These are phyloP conservation scores for Globisporangium heterothallicum DNA, from an alignment of 352 stramenopile genomes.

Conservation along the genomic window DNA sequence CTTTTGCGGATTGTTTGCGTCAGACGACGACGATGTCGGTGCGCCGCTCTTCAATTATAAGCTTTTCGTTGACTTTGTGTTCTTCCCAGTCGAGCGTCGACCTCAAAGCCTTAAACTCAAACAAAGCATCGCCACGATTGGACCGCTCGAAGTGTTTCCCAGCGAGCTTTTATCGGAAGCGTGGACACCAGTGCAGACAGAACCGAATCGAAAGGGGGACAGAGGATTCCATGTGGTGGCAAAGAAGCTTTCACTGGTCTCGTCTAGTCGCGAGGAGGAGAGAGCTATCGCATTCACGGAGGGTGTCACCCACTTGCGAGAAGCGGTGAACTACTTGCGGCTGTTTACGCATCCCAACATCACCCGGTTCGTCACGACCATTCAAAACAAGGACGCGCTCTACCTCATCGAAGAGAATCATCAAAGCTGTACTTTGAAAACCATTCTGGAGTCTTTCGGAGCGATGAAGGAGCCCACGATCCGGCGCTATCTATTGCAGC, in stretches of 20 bases:
- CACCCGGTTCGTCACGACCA: constrained; percentile 27
- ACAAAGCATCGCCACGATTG: background rate
- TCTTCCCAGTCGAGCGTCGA: constrained; percentile 34
- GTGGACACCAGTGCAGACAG: background rate
- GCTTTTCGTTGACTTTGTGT: constrained; percentile 48
- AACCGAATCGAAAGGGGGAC: background rate
- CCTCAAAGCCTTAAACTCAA: constrained; percentile 8
- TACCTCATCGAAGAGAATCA: constrained; percentile 32
- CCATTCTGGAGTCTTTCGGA: constrained; percentile 63
- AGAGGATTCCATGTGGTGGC: constrained; percentile 2
- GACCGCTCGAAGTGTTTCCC: background rate
- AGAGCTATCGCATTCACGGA: constrained; percentile 1
- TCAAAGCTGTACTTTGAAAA: constrained; percentile 42
- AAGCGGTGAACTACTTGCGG: constrained; percentile 31
- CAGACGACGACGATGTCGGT: constrained; percentile 12
- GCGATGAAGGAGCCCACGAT: constrained; percentile 71
- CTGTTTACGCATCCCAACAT: constrained; percentile 44
- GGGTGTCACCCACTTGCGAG: constrained; percentile 16
- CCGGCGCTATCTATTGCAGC: constrained; percentile 54
- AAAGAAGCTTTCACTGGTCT: constrained; percentile 7
- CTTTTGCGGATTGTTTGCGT: constrained; percentile 33
- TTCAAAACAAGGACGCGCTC: constrained; percentile 25
- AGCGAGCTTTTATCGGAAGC: background rate
- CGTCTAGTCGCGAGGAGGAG: background rate
- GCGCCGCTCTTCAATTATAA: constrained; percentile 31